Conservation (phyloP, 345 rosid species). For the Alliaria petiolata region DNA sequence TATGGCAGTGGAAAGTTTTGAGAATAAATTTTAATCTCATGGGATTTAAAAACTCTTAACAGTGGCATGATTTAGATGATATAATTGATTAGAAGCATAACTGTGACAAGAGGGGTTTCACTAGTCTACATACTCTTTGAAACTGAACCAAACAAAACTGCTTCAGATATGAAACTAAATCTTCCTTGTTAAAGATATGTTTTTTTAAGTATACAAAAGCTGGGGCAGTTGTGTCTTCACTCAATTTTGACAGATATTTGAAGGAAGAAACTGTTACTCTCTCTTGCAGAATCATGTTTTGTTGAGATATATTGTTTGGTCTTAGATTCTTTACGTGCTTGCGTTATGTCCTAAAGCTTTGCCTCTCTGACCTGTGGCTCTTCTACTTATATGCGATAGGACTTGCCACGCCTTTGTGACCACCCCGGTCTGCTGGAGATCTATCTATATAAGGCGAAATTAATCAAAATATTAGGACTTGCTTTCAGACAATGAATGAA, state of each 20-base stretch:
- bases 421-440: constrained; percentile 49
- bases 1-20: background rate
- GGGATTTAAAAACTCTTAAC: background rate
- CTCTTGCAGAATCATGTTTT: background rate
- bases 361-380: constrained; percentile 28
- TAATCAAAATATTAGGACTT: constrained; percentile 20
- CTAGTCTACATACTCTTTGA: no score
- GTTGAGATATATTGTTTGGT: background rate
- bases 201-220: background rate
- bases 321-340: background rate
- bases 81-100: background rate
- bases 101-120: background rate
- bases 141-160: background rate
- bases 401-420: constrained; percentile 89
- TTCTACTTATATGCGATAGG: constrained; percentile 55
- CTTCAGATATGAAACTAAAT: background rate
- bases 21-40: background rate
- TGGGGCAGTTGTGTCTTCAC: background rate
- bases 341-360: background rate
- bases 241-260: background rate
- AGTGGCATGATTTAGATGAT: no score
- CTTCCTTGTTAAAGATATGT: no score
- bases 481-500: constrained; percentile 26
- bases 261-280: background rate
- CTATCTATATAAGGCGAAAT: constrained; percentile 34